Evolutionary conservation across 2,329 filamentous ascomycete species (phyloP).

Genomic region (Sarocladium strictum): DNA sequence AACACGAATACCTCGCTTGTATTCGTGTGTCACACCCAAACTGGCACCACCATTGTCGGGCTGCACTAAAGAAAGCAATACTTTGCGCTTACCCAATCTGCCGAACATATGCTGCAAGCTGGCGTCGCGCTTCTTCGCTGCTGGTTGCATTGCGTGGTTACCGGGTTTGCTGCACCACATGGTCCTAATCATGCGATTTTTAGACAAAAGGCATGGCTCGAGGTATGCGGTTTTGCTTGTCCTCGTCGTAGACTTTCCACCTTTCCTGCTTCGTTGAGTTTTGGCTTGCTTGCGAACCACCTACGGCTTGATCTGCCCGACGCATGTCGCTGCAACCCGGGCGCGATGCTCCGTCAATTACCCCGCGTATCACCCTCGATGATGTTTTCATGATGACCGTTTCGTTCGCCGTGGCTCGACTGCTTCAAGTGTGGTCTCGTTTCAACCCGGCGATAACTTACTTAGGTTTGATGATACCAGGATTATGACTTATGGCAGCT

Average conservation of each 20-base stretch:
- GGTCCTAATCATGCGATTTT: slow-evolving; percentile 2
- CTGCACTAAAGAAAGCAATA: background rate
- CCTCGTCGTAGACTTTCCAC: background rate
- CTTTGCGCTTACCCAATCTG: background rate
- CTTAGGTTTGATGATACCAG: background rate
- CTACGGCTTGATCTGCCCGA: background rate
- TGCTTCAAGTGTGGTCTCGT: no score
- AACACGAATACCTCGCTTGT: background rate
- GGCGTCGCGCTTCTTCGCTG: background rate
- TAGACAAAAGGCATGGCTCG: background rate
- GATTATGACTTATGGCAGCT: background rate
- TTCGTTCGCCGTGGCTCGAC: background rate
- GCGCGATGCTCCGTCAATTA: background rate
- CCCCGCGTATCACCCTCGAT: background rate
- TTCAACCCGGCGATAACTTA: no score
- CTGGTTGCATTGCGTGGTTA: background rate
- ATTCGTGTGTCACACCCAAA: background rate
- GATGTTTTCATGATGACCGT: background rate
- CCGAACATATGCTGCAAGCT: background rate
- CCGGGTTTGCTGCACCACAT: background rate
- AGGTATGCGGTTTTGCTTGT: background rate
- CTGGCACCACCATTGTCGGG: background rate
- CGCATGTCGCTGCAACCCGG: background rate
- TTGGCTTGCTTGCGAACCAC: background rate
- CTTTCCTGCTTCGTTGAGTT: background rate